These are phyloP conservation scores for Xerocomus brunneocitrinus DNA, from an alignment of 768 basidiomycete species.

Conservation along the genomic window DNA sequence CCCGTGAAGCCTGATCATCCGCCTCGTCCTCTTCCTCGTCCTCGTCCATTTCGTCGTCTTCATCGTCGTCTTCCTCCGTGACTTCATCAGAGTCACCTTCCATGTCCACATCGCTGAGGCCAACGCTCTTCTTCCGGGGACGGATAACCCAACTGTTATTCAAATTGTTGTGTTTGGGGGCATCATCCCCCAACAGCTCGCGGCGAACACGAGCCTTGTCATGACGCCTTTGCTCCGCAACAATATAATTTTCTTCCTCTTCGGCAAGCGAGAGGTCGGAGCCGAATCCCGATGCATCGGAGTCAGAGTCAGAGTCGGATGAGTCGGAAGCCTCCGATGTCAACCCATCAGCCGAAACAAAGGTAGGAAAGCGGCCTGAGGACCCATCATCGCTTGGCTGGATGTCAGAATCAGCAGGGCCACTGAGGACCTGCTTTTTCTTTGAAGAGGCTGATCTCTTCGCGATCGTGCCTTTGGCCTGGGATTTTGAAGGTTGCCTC, in stretches of 20 bases:
- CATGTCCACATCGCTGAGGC: slow-evolving; percentile 57
- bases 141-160: slow-evolving; percentile 65
- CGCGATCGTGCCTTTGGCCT: slow-evolving; percentile 35
- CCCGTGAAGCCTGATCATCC: slow-evolving; percentile 37
- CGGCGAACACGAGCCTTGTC: slow-evolving; percentile 54
- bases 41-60: slow-evolving; percentile 34
- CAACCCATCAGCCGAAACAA: slow-evolving; percentile 59
- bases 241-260: slow-evolving; percentile 60
- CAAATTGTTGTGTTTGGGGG: slow-evolving; percentile 36
- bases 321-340: slow-evolving; percentile 49
- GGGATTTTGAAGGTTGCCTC: slow-evolving; percentile 35
- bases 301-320: slow-evolving; percentile 36
- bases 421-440: slow-evolving; percentile 14
- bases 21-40: slow-evolving; percentile 45
- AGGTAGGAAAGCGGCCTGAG: slow-evolving; percentile 54
- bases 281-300: slow-evolving; percentile 36
- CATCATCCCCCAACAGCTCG: slow-evolving; percentile 55
- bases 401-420: slow-evolving; percentile 26
- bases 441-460: slow-evolving; percentile 20
- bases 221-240: slow-evolving; percentile 42
- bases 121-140: slow-evolving; percentile 68
- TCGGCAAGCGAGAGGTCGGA: slow-evolving; percentile 55
- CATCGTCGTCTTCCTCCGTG: slow-evolving; percentile 59
- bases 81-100: slow-evolving; percentile 55
- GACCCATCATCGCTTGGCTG: slow-evolving; percentile 34